Percentiles rank a stretch among this genome's conserved stretches.
phyloP scores from a whole-genome alignment of 2,329 filamentous ascomycete species.

The Aspergillus carbonarius region DNA sequence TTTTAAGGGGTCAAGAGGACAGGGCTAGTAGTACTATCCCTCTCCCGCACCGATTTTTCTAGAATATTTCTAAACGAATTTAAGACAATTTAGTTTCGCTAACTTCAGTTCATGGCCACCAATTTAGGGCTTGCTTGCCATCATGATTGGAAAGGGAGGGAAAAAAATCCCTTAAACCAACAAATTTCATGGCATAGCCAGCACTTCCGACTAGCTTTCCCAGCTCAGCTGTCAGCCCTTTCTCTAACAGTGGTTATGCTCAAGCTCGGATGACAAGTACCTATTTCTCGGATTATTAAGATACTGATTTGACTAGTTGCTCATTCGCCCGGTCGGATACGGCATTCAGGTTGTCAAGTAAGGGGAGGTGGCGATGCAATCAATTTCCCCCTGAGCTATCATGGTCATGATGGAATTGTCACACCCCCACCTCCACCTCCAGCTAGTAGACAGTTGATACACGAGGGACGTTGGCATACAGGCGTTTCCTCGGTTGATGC shows the following conservation, averaged over 20 bases:
- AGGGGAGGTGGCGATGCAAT: not conserved
- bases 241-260: not conserved
- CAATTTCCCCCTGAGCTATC: not conserved
- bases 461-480: not conserved
- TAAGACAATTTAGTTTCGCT: not conserved
- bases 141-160: not conserved
- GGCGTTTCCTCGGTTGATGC: not conserved
- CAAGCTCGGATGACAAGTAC: not conserved
- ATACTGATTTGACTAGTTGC: not conserved
- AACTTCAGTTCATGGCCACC: not conserved
- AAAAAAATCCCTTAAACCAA: not conserved
- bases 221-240: not conserved
- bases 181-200: not conserved
- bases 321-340: not conserved
- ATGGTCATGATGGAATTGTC: not conserved
- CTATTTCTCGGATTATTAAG: not conserved
- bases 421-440: not conserved
- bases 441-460: not conserved
- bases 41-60: not conserved
- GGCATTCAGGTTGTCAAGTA: not conserved
- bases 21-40: not conserved
- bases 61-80: not conserved
- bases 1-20: not conserved
- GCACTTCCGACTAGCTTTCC: not conserved
- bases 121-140: not conserved